Base-by-base conservation (phyloP, 495 filamentous ascomycete genomes). In the Chaetomium fimeti region DNA sequence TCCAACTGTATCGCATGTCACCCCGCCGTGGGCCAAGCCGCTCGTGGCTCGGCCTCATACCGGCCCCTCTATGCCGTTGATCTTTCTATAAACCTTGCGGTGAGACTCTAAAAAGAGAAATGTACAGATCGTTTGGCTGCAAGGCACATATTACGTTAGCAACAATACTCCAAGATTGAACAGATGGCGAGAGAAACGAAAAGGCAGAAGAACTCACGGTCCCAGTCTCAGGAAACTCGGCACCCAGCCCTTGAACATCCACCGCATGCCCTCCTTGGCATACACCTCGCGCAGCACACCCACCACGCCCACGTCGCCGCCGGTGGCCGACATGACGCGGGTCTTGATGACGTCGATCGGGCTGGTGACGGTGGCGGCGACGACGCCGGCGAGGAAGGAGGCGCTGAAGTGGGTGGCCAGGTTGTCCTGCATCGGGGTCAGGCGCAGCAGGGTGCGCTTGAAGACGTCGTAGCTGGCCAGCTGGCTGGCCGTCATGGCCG, bases 291-390 rank as follows among this genome's bases (percentile, higher is more conserved):
- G 72, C 67, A 95, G 71, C 22, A 92, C 68, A 55, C 78, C 73
- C 8, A 80, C 66, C 20, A 93, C 79, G 43, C 83, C 83, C 0
- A 65, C 58, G 57, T 87, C 83, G 42, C 82, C 86, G 60, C 78
- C 81, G 32, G 82, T 82, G 3, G 90, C 85, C 56, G 84, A 89
- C 94, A 98, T 98, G 38, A 98, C 85, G 2, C 94, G 81, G 32
- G 93, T 98, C 84, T 98, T 98, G 79, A 98, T 91, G 11, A 98
- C 94, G 72, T 98, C 94, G 12, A 97, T 91, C 1, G 94, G 94
- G 43, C 89, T 93, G 76, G 93, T 97, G 28, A 97, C 85, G 1
- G 95, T 98, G 7, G 94, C 97, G 1, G 94, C 94, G 7, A 96
- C 90, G 64, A 98, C 91, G 3, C 94, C 94, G 15, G 93, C 93